Evolutionary conservation across 352 stramenopile species (phyloP), one percentile per base, ranked within the genome.

Genomic region (Saprolegnia diclina): DNA sequence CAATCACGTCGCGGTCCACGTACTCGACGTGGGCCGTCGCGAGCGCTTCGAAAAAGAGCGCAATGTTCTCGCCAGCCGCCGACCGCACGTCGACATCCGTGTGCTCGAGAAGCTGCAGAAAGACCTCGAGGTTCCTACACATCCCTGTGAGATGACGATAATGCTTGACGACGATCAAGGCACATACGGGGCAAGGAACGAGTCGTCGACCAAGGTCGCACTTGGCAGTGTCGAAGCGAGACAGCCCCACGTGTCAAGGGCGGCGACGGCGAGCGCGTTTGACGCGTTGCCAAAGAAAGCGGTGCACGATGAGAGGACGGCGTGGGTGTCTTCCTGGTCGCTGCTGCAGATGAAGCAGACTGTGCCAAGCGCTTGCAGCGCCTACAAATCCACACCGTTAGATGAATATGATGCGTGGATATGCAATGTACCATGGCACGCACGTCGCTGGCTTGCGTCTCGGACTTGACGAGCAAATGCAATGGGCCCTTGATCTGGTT

Each of bases 21-120:
- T 78, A 87, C 35, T 74, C 61, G 0, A 85, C 62, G 35, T 77
- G 74, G 22, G 72, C 83, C 62, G 79, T 82, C 55, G 86, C 75
- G 0, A 79, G 73, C 16, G 72, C 82, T 75, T 95, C 85, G 42
- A 89, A 90, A 14, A 95, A 64, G 64, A 95, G 76, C 44, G 87
- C 87, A 70, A 94, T 87, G 76, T 93, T 95, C 72, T 95, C 87
- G 26, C 84, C 87, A 14, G 87, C 85, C 24, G 81, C 81, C 13
- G 85, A 88, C 19, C 87, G 84, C 18, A 92, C 85, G 14, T 93
- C 84, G 21, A 95, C 81, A 61, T 95, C 85, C 14, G 79, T 76
- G 72, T 95, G 85, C 55, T 91, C 78, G 18, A 94, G 71, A 19
- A 95, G 72, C 9, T 79, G 70, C 61, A 91, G 54, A 44, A 95